These are phyloP conservation scores for Colletotrichum destructivum DNA, from an alignment of 2,329 filamentous ascomycete genomes.

Conservation along the genomic window DNA sequence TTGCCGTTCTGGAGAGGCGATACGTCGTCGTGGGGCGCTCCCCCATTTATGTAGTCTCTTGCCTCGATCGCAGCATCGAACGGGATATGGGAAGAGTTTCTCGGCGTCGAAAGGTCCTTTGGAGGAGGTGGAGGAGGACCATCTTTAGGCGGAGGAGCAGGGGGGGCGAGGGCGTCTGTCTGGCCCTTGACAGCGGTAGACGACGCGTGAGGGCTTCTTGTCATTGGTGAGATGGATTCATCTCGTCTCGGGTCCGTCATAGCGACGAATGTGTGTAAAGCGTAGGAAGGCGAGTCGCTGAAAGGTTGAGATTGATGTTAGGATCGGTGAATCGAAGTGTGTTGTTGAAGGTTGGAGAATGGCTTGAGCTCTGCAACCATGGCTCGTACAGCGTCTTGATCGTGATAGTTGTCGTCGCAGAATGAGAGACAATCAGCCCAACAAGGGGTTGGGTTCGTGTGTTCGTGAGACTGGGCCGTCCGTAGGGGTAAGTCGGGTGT, in stretches of 20 bases:
- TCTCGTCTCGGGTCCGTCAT: slow-evolving; percentile 43
- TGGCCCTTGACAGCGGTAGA: slow-evolving; percentile 26
- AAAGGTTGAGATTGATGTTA: background rate
- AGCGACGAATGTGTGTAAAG: slow-evolving; percentile 15
- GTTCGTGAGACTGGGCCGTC: slow-evolving; percentile 1
- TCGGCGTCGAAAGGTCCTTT: slow-evolving; percentile 36
- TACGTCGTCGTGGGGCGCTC: slow-evolving; percentile 50
- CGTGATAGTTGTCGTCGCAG: background rate
- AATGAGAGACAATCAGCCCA: slow-evolving; percentile 20
- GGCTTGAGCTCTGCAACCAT: slow-evolving; percentile 6
- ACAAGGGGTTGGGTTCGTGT: slow-evolving; percentile 14
- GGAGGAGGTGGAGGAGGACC: slow-evolving; percentile 33
- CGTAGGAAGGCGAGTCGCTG: background rate
- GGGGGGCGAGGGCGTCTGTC: slow-evolving; percentile 30
- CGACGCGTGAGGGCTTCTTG: slow-evolving; percentile 36
- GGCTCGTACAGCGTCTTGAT: background rate
- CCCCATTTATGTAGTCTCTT: slow-evolving; percentile 57
- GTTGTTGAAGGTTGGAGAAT: background rate
- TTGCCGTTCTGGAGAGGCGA: slow-evolving; percentile 45
- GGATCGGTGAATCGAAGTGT: background rate
- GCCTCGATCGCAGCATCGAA: slow-evolving; percentile 47
- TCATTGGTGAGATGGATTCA: slow-evolving; percentile 47
- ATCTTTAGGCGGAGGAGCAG: slow-evolving; percentile 38
- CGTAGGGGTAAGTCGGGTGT: slow-evolving; percentile 15
- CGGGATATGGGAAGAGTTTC: slow-evolving; percentile 40